A percentile compares a stretch with the other conserved stretches of the same genome.
Conservation (phyloP, 2,329 filamentous ascomycete genomes). For the Zymoseptoria tritici region DNA sequence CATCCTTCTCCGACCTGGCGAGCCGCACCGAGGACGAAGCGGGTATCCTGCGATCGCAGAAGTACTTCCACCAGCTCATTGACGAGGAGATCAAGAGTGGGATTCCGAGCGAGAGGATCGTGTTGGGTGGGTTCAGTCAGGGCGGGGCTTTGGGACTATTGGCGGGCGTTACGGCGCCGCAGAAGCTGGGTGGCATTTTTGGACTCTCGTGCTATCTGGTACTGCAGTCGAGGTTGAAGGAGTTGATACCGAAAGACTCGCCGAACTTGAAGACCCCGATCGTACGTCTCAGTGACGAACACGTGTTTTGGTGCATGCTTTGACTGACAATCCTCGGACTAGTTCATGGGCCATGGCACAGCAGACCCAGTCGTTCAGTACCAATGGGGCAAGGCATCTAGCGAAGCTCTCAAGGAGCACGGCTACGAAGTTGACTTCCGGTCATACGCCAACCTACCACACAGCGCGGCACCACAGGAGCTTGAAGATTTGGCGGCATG, state of each 20-base stretch:
- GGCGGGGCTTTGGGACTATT: constrained; percentile 84
- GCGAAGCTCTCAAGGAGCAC: constrained; percentile 57
- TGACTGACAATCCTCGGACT: neutral
- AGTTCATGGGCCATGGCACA: constrained; percentile 80
- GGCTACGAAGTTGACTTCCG: constrained; percentile 70
- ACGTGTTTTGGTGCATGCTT: neutral
- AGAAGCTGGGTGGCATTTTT: constrained; percentile 80
- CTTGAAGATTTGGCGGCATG: constrained; percentile 72
- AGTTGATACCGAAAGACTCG: constrained; percentile 45
- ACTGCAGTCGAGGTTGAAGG: constrained; percentile 57
- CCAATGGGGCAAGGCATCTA: constrained; percentile 60
- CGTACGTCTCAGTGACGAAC: neutral
- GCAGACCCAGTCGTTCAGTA: constrained; percentile 65
- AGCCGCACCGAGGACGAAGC: constrained; percentile 55
- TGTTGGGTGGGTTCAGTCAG: constrained; percentile 79
- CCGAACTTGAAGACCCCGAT: constrained; percentile 60
- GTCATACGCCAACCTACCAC: constrained; percentile 67
- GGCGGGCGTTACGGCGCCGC: constrained; percentile 63
- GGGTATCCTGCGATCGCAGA: constrained; percentile 65
- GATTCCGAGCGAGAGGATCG: constrained; percentile 73
- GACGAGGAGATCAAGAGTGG: constrained; percentile 71
- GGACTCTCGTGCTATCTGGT: constrained; percentile 77
- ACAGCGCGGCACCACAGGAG: constrained; percentile 70
- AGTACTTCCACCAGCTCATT: constrained; percentile 73
- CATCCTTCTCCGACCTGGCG: constrained; percentile 40